Evolutionary conservation across 208 protist species (phyloP).

Genomic region (Wallacemonas collosoma): DNA sequence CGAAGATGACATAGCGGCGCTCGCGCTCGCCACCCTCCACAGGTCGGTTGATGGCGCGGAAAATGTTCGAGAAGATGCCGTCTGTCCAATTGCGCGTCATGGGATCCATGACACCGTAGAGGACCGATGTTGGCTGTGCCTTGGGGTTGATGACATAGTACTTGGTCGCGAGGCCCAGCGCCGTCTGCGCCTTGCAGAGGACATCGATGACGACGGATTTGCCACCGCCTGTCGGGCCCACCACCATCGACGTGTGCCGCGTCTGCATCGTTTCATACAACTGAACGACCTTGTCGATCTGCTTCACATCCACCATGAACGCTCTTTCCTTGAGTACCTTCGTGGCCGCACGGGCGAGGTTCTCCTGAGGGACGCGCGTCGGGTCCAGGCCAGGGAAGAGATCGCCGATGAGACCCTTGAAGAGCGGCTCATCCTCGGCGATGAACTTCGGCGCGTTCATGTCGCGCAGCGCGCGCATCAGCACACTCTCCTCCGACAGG

Average conservation of each 20-base stretch:
- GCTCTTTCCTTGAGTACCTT: conserved; percentile 78
- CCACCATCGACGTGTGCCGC: conserved; percentile 98
- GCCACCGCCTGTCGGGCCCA: conserved; percentile 97
- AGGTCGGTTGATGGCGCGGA: conserved; percentile 96
- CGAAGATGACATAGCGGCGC: conserved; percentile 98
- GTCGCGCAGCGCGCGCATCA: conserved; percentile 99
- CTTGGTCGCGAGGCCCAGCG: conserved; percentile 93
- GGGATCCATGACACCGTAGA: conserved; percentile 99
- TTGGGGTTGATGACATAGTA: conserved; percentile 98
- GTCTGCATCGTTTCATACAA: conserved; percentile 99
- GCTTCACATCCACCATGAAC: conserved; percentile 83
- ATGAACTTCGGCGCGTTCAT: conserved; percentile 99
- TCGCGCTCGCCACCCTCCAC: conserved; percentile 73
- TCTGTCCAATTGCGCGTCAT: conserved; percentile 99
- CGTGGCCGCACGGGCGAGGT: conserved; percentile 93
- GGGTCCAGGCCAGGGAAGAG: conserved; percentile 97
- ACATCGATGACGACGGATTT: conserved; percentile 98
- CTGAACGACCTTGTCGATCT: conserved; percentile 99
- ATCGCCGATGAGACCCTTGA: conserved; percentile 98
- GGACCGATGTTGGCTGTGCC: conserved; percentile 93
- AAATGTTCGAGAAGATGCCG: conserved; percentile 99
- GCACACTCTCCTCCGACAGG: conserved; percentile 96
- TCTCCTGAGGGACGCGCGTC: conserved; percentile 94
- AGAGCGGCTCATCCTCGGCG: conserved; percentile 98
- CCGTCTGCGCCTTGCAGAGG: conserved; percentile 93